Percentiles rank a stretch among this genome's conserved stretches.
Conservation (phyloP, 2,329 filamentous ascomycete species). For the Gremmenia infestans region DNA sequence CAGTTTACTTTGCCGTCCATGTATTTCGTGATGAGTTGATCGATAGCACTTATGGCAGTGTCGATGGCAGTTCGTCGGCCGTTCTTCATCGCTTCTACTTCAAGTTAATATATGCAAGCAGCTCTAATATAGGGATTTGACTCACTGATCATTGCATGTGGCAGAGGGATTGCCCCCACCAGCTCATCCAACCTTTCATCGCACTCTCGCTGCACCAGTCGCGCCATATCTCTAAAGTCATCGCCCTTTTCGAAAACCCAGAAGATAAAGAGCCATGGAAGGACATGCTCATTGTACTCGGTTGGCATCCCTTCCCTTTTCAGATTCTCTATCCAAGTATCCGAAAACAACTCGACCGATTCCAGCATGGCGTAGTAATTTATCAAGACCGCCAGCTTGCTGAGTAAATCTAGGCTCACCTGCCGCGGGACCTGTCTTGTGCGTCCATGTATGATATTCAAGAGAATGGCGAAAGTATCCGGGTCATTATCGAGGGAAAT, state of each 20-base stretch:
- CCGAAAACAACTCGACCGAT: conserved; percentile 38
- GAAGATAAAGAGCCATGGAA: conserved; percentile 18
- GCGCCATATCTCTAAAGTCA: conserved; percentile 20
- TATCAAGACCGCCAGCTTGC: conserved; percentile 40
- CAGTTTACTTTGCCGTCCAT: conserved; percentile 15
- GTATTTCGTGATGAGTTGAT: conserved; percentile 18
- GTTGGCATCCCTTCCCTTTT: conserved; percentile 17
- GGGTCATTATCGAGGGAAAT: conserved; percentile 26
- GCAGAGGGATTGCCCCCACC: conserved; percentile 8
- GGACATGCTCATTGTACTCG: conserved; percentile 17
- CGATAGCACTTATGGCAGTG: conserved; percentile 12
- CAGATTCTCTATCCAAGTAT: conserved; percentile 37
- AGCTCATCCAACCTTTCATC: conserved; percentile 18
- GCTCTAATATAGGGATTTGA: not conserved
- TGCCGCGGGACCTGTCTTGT: conserved; percentile 36
- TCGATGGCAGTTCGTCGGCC: conserved; percentile 15
- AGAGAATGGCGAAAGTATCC: conserved; percentile 37
- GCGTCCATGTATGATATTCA: conserved; percentile 43
- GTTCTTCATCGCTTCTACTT: conserved; percentile 16
- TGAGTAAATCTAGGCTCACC: conserved; percentile 38
- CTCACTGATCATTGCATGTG: not conserved
- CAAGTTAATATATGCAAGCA: not conserved
- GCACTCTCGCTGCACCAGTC: conserved; percentile 16
- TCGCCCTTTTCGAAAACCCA: conserved; percentile 18
- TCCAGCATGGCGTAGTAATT: conserved; percentile 40